Base-by-base conservation (phyloP, 805 yeast genomes). In the Jamesozyma piceae region DNA sequence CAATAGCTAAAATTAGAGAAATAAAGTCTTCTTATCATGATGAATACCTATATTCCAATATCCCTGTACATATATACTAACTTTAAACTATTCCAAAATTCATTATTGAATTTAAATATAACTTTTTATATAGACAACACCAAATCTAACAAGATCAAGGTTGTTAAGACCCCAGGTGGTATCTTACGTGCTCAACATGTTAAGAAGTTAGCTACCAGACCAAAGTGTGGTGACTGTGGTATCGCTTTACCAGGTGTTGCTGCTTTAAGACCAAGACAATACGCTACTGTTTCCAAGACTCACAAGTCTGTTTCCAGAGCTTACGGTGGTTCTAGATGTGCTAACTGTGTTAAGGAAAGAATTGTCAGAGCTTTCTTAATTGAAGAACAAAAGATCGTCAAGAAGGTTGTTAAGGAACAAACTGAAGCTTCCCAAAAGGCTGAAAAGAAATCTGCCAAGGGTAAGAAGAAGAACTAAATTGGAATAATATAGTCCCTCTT, bases 81-180 rank as follows among this genome's bases (percentile, higher is more conserved):
- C 33, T 10, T 10, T 14, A 33, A 33, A 6, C n/a, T n/a, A n/a
- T 33, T 33, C 15, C 21, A 15, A 33, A 33, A 17, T 24, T 24
- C 28, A 24, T 24, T 24, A 24, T 14, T 29, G 32, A 31, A 31
- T 31, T 31, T n/a, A 31, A 31, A 31, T 19, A 31, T 15, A 42
- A 19, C 27, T 37, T 26, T 43, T 36, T 39, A 34, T 27, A 39
- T 50, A 85, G 94, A 88, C 95, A 92, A 92, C 95, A 89, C 98
- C 82, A 83, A 82, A 75, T 92, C 98, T 64, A 92, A 92, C 95
- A 86, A 84, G 80, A 90, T 92, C 80, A 90, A 85, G 89, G 95
- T 90, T 74, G 95, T 90, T 66, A 92, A 90, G 86, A 92, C 99
- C 75, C 98, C 99, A 74, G 99, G 99, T 81, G 97, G 97, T 71